Conservation (phyloP, 352 stramenopile species). For the Peronospora belbahrii region DNA sequence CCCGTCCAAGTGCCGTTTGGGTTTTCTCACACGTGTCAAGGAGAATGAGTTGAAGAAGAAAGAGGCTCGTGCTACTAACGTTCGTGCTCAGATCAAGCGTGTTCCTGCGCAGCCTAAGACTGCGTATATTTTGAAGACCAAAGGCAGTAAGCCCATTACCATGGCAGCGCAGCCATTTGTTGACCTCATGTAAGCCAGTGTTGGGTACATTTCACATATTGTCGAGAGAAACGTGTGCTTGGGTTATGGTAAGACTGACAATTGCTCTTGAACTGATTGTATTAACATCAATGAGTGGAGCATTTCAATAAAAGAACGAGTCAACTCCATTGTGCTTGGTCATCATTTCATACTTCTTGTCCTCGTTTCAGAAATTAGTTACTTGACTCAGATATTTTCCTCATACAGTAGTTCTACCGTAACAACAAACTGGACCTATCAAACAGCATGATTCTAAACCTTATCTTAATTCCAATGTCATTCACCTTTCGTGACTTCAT, state of each 20-base stretch:
- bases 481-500: slow-evolving; percentile 4
- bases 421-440: neutral
- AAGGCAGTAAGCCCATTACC: slow-evolving; percentile 88
- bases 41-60: slow-evolving; percentile 98
- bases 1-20: slow-evolving; percentile 97
- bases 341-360: neutral
- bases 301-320: slow-evolving; percentile 35
- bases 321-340: slow-evolving; percentile 21
- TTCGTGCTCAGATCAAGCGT: slow-evolving; percentile 93
- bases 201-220: slow-evolving; percentile 12
- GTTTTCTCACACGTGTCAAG: slow-evolving; percentile 97
- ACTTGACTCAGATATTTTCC: neutral
- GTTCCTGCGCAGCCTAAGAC: slow-evolving; percentile 90
- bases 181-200: slow-evolving; percentile 93
- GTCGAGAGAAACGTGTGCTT: slow-evolving; percentile 10
- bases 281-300: slow-evolving; percentile 25
- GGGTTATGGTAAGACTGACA: slow-evolving; percentile 1
- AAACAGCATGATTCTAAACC: slow-evolving; percentile 7
- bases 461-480: slow-evolving; percentile 22
- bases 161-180: slow-evolving; percentile 98
- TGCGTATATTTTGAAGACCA: slow-evolving; percentile 91
- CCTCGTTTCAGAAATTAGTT: neutral
- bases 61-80: slow-evolving; percentile 87
- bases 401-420: neutral
- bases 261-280: slow-evolving; percentile 3